Evolutionary conservation across 345 rosid species (phyloP).

Genomic region (Salix dunnii): DNA sequence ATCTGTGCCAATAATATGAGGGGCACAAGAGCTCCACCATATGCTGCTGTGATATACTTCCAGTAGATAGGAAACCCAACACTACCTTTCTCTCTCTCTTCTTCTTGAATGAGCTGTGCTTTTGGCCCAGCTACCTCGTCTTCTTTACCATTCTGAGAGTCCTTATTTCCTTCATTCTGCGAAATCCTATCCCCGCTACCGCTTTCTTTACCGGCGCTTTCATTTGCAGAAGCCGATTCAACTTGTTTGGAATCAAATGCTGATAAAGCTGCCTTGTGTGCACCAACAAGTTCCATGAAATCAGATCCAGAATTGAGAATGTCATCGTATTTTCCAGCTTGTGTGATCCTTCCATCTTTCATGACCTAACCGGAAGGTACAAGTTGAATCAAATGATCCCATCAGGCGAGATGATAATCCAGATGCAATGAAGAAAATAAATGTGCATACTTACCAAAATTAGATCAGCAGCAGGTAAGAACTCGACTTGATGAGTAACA

Average conservation of each 20-base stretch:
- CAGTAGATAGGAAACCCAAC: constrained; percentile 63
- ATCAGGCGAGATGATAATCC: background rate
- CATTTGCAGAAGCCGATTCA: constrained; percentile 28
- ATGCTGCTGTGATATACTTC: constrained; percentile 61
- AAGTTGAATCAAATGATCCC: background rate
- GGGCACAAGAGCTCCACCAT: constrained; percentile 75
- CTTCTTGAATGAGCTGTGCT: constrained; percentile 71
- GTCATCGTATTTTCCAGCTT: constrained; percentile 69
- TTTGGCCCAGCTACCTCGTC: constrained; percentile 35
- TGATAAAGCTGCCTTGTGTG: constrained; percentile 62
- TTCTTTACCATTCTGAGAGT: constrained; percentile 32
- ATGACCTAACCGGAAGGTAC: constrained; percentile 45
- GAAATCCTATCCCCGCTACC: background rate
- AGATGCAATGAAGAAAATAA: background rate
- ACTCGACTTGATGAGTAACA: constrained; percentile 67
- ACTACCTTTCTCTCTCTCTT: constrained; percentile 79
- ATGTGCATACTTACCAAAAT: constrained; percentile 45
- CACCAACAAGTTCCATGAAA: constrained; percentile 76
- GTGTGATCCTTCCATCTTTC: constrained; percentile 78
- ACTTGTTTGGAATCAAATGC: constrained; percentile 45
- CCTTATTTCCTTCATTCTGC: constrained; percentile 31
- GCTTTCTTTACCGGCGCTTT: no score
- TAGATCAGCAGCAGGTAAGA: constrained; percentile 63
- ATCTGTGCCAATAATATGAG: constrained; percentile 56
- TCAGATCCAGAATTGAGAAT: constrained; percentile 62